Base-by-base conservation (phyloP, 345 rosid genomes). In the Populus euphratica region DNA sequence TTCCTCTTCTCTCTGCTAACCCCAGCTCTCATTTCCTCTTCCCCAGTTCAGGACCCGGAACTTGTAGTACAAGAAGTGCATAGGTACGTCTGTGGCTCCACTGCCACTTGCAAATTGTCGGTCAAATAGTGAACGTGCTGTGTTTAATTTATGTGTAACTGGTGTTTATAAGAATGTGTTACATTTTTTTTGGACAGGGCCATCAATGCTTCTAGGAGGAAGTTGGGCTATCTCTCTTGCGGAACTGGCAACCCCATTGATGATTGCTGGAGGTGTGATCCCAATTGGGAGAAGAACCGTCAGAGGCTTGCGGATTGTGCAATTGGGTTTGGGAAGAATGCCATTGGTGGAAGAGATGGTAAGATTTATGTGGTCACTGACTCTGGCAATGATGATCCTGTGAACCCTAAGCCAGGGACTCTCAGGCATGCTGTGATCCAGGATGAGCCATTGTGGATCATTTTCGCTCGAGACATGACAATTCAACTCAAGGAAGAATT, bases 361-460 rank as follows among this genome's bases (percentile, higher is more conserved):
- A 77, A 35, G 8, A 77, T 81, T 54, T 81, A 81, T 36, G 83
- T 81, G 33, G 83, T 81, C 1, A 81, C 83, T 2, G 83, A 81
- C 73, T 41, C 83, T 0, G 33, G 80, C 2, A 68, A 73, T 20
- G 47, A 81, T 36, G 83, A 81, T 35, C 65, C 80, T 0, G 83
- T 81, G 50, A 81, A 47, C 50, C 83, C 83, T 8, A 81, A 68
- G 67, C 83, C 80, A 0, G 83, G 83, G 59, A 81, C 83, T 29
- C 74, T 81, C 5, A 25, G 83, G 27, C 64, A 81, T 6, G 83
- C 83, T 3, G 83, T 81, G 39, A 81, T 77, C 36, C 83, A 81
- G 56, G 83, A 81, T 5, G 83, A 81, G 78, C 83, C 83, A 23
- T 63, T 81, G 71, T 81, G 83, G 83, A 81, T 81, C 43, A 81